Percentiles rank a stretch among this genome's conserved stretches.
phyloP scores from a whole-genome alignment of 1,284 basidiomycete species.

The Ceratobasidium papillatum region DNA sequence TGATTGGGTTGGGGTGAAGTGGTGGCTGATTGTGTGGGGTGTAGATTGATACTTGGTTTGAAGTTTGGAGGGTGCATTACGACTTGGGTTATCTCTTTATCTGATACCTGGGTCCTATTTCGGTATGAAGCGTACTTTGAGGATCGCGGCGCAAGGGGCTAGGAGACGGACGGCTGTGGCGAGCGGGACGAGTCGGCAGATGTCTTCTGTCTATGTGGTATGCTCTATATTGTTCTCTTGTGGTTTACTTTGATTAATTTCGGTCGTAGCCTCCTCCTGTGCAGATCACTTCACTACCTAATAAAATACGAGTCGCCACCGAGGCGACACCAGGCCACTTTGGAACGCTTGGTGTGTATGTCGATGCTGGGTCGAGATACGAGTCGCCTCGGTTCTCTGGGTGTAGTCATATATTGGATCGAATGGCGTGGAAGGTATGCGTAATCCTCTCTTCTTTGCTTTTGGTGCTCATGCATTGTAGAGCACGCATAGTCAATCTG shows the following conservation, averaged over 20 bases:
- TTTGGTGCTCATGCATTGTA: conserved; percentile 45
- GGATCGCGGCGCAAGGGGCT: not conserved
- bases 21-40: not conserved
- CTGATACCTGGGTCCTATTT: not conserved
- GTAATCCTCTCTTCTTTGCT: not conserved
- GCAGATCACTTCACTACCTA: conserved; percentile 85
- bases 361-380: conserved; percentile 94
- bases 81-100: not conserved
- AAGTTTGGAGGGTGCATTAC: not conserved
- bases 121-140: conserved; percentile 27
- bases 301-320: conserved; percentile 91
- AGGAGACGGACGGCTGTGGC: not conserved
- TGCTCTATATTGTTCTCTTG: not conserved
- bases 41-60: not conserved
- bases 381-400: conserved; percentile 82
- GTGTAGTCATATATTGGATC: conserved; percentile 90
- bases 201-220: conserved; percentile 35
- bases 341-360: conserved; percentile 90
- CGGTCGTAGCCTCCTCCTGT: conserved; percentile 31
- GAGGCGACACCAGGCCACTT: conserved; percentile 94
- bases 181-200: not conserved
- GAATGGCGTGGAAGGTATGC: conserved; percentile 95
- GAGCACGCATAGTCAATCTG: conserved; percentile 58
- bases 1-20: not conserved
- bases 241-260: not conserved